phyloP scores from a whole-genome alignment of 2,329 filamentous ascomycete species.

The Colletotrichum sp. region DNA sequence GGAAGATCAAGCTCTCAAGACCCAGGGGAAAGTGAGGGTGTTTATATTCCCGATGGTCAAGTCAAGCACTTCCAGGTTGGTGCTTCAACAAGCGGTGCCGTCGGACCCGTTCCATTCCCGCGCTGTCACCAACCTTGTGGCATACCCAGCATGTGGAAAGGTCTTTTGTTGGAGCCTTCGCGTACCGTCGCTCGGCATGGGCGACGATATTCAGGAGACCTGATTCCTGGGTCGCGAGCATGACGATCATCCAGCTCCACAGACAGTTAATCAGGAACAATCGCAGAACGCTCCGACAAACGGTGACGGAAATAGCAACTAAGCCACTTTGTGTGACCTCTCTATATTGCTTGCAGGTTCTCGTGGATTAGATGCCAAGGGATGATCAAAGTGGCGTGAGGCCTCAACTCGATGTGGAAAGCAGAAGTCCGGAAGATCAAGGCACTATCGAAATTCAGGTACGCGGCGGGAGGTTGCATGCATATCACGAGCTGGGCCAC shows the following conservation, averaged over 20 bases:
- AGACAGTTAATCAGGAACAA: background rate
- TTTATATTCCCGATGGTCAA: background rate
- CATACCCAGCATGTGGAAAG: background rate
- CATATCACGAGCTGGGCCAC: background rate
- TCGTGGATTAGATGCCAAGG: background rate
- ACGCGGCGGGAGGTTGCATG: background rate
- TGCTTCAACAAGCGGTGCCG: background rate
- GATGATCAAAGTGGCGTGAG: background rate
- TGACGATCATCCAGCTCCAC: background rate
- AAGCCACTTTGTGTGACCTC: background rate
- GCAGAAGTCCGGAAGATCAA: background rate
- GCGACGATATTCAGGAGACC: background rate
- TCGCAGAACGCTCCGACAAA: background rate
- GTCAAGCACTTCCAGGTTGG: background rate
- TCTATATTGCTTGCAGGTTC: background rate
- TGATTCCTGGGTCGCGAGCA: background rate
- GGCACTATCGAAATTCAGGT: background rate
- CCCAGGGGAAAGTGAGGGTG: background rate
- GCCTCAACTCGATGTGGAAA: background rate
- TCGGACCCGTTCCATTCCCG: background rate
- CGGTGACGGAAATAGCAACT: background rate
- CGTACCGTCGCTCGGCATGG: conserved; percentile 1
- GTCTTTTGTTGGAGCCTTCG: background rate
- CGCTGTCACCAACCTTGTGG: conserved; percentile 15
- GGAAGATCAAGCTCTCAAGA: background rate